These are phyloP conservation scores for Colletotrichum theobromicola DNA, from an alignment of 2,329 filamentous ascomycete genomes.

Conservation along the genomic window DNA sequence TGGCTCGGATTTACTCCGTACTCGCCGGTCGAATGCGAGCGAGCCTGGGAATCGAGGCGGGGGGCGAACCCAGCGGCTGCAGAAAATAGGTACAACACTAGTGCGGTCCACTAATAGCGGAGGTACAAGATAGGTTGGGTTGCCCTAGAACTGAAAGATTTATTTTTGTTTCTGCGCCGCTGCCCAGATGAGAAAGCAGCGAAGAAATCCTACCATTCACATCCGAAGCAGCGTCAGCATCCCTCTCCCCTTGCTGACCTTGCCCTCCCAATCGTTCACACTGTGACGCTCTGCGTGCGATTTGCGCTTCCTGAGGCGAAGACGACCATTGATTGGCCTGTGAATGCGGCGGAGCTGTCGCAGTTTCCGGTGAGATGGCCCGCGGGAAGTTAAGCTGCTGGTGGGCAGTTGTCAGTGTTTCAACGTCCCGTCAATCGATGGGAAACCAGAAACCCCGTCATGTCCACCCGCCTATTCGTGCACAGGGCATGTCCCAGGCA, in stretches of 20 bases:
- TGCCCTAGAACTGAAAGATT: neutral
- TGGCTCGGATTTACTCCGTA: neutral
- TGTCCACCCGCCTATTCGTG: neutral
- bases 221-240: neutral
- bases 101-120: neutral
- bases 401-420: neutral
- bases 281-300: neutral
- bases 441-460: neutral
- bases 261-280: neutral
- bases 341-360: neutral
- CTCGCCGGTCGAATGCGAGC: neutral
- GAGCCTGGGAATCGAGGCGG: neutral
- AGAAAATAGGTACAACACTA: neutral
- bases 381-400: neutral
- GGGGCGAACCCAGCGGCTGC: neutral
- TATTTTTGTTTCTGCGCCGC: neutral
- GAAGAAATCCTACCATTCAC: neutral
- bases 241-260: neutral
- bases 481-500: neutral
- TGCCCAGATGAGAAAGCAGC: neutral
- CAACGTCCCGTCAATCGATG: neutral
- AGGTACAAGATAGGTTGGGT: neutral
- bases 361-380: neutral
- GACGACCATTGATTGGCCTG: neutral
- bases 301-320: neutral